Evolutionary conservation across 345 rosid species (phyloP).

Genomic region (Populus pruinosa): DNA sequence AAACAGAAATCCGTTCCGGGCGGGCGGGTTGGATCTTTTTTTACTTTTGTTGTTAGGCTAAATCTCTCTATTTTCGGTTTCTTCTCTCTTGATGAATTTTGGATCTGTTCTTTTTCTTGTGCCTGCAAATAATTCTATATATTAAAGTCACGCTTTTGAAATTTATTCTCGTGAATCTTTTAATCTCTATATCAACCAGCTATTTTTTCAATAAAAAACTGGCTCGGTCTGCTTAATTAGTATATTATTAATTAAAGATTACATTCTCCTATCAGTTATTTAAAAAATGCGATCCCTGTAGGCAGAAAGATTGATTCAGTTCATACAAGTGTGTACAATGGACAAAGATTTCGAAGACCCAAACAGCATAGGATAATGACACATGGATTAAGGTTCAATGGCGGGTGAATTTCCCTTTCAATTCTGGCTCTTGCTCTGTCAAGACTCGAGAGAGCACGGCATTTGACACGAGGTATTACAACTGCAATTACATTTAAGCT

Average conservation of each 20-base stretch:
- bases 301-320: no score
- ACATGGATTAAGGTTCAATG: neutral
- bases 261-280: no score
- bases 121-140: no score
- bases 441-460: neutral
- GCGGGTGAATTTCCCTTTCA: neutral
- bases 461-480: neutral
- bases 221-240: no score
- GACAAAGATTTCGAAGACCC: neutral
- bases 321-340: no score
- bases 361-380: neutral
- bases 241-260: no score
- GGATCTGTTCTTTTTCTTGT: neutral
- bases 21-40: neutral
- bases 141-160: no score
- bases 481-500: no score
- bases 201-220: no score
- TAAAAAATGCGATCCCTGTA: no score
- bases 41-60: neutral
- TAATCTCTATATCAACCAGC: no score
- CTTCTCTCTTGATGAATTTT: neutral
- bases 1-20: neutral
- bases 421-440: neutral
- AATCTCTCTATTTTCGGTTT: neutral
- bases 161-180: no score